phyloP scores from a whole-genome alignment of 805 yeast genomes.

The Nakazawaea peltata region DNA sequence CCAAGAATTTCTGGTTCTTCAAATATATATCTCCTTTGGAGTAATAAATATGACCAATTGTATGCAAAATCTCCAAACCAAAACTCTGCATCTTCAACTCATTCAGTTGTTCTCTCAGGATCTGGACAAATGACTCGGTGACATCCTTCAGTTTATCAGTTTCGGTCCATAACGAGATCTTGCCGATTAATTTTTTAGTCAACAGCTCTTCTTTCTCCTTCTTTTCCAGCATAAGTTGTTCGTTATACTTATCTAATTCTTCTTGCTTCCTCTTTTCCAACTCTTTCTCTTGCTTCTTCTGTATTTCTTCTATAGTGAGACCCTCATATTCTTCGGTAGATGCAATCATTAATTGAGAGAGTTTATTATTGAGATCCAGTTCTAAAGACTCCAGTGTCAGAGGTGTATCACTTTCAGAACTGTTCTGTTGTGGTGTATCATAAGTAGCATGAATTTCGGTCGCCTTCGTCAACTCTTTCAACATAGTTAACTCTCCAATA shows the following conservation, averaged over 20 bases:
- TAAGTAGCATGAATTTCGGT: conserved; percentile 39
- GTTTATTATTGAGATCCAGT: background rate
- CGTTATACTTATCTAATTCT: conserved; percentile 62
- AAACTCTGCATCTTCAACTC: conserved; percentile 90
- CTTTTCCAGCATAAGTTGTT: conserved; percentile 60
- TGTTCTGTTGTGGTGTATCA: conserved; percentile 14
- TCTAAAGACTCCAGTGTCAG: background rate
- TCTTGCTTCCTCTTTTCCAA: conserved; percentile 31
- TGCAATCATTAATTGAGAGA: background rate
- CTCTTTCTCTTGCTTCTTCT: conserved; percentile 20
- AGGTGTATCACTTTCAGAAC: conserved; percentile 14
- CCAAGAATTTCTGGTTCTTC: conserved; percentile 73
- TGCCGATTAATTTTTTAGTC: conserved; percentile 35
- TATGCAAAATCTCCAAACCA: conserved; percentile 79
- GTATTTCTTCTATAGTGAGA: conserved; percentile 20
- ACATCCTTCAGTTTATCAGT: conserved; percentile 59
- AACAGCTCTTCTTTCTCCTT: conserved; percentile 46
- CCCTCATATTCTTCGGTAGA: conserved; percentile 18
- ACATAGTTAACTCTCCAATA: conserved; percentile 69
- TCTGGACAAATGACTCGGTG: conserved; percentile 42
- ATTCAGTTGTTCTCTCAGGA: conserved; percentile 57
- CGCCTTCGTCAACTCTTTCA: conserved; percentile 52
- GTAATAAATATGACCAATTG: conserved; percentile 75
- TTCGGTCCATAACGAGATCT: conserved; percentile 40
- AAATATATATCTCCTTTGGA: conserved; percentile 68